phyloP scores from a whole-genome alignment of 768 basidiomycete species.

The Pleurotus citrinopileatus region DNA sequence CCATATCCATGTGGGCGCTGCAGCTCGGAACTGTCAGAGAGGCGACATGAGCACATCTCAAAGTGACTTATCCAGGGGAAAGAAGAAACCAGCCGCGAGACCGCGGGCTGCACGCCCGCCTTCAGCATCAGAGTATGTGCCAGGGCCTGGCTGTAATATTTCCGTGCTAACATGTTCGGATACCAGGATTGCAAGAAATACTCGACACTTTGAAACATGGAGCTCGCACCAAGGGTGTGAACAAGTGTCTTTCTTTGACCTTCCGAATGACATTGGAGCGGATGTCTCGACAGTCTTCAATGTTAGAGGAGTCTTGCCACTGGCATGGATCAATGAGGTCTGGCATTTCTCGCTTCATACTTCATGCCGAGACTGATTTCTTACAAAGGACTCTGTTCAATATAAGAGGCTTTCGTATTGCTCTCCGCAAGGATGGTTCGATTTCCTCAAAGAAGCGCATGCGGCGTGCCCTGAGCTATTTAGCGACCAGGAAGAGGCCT shows the following conservation, averaged over 20 bases:
- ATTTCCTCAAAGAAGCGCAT: slow-evolving; percentile 27
- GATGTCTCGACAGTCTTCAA: slow-evolving; percentile 38
- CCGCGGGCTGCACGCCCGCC: slow-evolving; percentile 27
- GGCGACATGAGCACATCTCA: slow-evolving; percentile 10
- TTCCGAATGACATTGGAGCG: slow-evolving; percentile 34
- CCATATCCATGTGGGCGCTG: not conserved
- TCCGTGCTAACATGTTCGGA: no score
- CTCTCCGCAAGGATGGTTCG: slow-evolving; percentile 23
- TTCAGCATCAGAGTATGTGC: slow-evolving; percentile 46
- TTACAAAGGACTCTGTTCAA: slow-evolving; percentile 21
- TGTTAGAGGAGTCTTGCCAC: slow-evolving; percentile 31
- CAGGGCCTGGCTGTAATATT: no score
- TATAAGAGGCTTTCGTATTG: slow-evolving; percentile 21
- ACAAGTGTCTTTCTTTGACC: slow-evolving; percentile 43
- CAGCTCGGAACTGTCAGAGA: not conserved
- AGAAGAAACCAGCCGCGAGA: slow-evolving; percentile 12
- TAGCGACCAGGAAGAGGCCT: slow-evolving; percentile 18
- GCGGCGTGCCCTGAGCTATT: slow-evolving; percentile 37
- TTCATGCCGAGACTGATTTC: not conserved
- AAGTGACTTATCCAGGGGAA: slow-evolving; percentile 11
- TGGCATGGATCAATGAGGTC: slow-evolving; percentile 4
- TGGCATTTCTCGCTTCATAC: not conserved
- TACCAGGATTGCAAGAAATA: slow-evolving; percentile 46
- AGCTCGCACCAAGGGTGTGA: slow-evolving; percentile 45
- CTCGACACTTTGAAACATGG: slow-evolving; percentile 51